phyloP scores from a whole-genome alignment of 2,329 filamentous ascomycete species.

The Monosporascus sp. region DNA sequence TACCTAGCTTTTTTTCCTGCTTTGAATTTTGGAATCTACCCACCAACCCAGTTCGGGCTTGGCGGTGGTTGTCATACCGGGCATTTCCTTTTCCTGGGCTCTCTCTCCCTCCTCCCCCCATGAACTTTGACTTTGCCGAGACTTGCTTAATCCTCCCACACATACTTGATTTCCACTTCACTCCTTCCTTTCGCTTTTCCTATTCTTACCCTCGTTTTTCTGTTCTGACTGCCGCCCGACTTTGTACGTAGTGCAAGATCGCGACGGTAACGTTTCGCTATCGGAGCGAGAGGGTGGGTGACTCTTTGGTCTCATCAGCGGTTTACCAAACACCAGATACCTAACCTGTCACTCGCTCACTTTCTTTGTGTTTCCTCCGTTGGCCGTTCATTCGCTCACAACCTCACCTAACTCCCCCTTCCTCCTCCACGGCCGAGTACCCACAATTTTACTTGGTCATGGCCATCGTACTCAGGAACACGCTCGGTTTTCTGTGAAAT shows the following conservation, averaged over 20 bases:
- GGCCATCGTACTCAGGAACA: background rate
- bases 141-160: background rate
- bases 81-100: too few relatives aligned
- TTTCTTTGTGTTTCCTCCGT: background rate
- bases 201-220: slow-evolving; percentile 4
- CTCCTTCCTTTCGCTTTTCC: background rate
- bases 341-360: background rate
- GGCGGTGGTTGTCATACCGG: background rate
- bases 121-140: background rate
- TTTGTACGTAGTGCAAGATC: slow-evolving; percentile 1
- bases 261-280: background rate
- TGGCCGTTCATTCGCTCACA: background rate
- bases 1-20: background rate
- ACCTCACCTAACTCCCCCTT: background rate
- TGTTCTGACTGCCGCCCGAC: slow-evolving; percentile 8
- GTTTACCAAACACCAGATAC: background rate
- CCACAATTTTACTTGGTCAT: background rate
- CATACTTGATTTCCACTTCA: background rate
- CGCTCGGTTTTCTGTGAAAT: background rate
- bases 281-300: background rate
- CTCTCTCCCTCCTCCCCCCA: too few relatives aligned
- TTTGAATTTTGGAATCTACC: background rate
- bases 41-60: background rate
- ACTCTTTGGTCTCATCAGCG: background rate
- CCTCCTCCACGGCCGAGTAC: background rate